Evolutionary conservation across 163 green algal species (phyloP).

Genomic region (Scenedesmus sp.): DNA sequence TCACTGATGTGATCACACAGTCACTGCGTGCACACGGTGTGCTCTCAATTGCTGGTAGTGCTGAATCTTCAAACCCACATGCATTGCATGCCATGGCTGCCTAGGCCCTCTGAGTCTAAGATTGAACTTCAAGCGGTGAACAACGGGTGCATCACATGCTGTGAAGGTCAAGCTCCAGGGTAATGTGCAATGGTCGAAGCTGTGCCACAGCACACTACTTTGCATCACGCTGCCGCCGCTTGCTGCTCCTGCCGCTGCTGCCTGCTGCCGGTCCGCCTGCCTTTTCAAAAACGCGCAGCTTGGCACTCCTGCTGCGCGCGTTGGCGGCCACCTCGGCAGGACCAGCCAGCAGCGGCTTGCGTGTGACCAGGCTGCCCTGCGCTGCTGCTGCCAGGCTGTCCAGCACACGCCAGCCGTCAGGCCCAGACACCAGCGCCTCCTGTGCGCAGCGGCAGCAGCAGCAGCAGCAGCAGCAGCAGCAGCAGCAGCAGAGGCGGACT

Average conservation of each 20-base stretch:
- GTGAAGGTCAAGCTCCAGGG: too few species aligned
- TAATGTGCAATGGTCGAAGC: too few species aligned
- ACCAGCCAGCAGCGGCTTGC: constrained; percentile 73
- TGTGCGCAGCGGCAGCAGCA: constrained; percentile 40
- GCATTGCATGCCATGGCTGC: too few species aligned
- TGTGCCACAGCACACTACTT: background rate
- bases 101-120: too few species aligned
- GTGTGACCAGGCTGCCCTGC: constrained; percentile 74
- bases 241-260: constrained; percentile 28
- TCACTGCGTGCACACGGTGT: too few species aligned
- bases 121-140: too few species aligned
- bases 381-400: constrained; percentile 35
- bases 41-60: too few species aligned
- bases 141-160: too few species aligned
- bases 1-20: too few species aligned
- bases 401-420: background rate
- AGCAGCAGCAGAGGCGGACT: too few species aligned
- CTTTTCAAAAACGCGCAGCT: constrained; percentile 89
- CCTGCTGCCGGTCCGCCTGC: constrained; percentile 18
- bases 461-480: constrained; percentile 19
- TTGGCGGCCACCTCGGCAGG: constrained; percentile 84
- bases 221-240: background rate
- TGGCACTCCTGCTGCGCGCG: constrained; percentile 89
- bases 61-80: too few species aligned
- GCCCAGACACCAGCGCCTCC: constrained; percentile 46